Conservation (phyloP, 2,329 filamentous ascomycete genomes). For the Tympanopsis confertula region DNA sequence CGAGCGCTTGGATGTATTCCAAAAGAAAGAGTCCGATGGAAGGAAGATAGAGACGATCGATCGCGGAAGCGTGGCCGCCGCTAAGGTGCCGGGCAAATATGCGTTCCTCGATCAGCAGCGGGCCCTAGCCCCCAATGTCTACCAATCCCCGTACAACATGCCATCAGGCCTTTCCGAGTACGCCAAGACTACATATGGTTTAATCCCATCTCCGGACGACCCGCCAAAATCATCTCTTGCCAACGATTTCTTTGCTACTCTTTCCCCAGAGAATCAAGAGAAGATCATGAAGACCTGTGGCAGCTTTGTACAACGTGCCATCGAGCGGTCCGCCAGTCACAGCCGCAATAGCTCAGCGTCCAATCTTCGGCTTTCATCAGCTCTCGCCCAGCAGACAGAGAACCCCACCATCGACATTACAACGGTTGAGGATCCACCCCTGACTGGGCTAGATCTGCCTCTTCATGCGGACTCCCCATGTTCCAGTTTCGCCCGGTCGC, state of each 20-base stretch:
- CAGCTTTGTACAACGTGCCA: conserved; percentile 22
- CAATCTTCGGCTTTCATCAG: conserved; percentile 21
- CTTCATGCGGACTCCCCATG: conserved; percentile 26
- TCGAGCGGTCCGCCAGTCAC: conserved; percentile 19
- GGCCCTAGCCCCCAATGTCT: conserved; percentile 21
- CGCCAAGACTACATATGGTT: conserved; percentile 21
- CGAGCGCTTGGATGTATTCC: conserved; percentile 21
- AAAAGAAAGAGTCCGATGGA: conserved; percentile 19
- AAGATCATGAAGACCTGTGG: conserved; percentile 27
- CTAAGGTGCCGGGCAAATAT: conserved; percentile 21
- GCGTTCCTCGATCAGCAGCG: conserved; percentile 24
- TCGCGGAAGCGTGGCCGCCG: conserved; percentile 13
- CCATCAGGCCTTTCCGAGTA: conserved; percentile 26
- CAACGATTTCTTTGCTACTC: conserved; percentile 24
- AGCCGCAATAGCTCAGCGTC: conserved; percentile 18
- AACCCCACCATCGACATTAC: conserved; percentile 27
- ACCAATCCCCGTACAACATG: conserved; percentile 27
- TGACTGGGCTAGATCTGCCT: conserved; percentile 21
- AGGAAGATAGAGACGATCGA: conserved; percentile 17
- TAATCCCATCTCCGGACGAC: conserved; percentile 18
- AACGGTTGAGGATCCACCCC: conserved; percentile 19
- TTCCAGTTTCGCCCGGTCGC: conserved; percentile 26
- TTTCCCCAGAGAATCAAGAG: conserved; percentile 23
- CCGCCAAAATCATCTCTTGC: conserved; percentile 23
- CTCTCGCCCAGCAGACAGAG: conserved; percentile 22